Evolutionary conservation across 805 yeast species (phyloP).

Genomic region (Suhomyces pyralidae): DNA sequence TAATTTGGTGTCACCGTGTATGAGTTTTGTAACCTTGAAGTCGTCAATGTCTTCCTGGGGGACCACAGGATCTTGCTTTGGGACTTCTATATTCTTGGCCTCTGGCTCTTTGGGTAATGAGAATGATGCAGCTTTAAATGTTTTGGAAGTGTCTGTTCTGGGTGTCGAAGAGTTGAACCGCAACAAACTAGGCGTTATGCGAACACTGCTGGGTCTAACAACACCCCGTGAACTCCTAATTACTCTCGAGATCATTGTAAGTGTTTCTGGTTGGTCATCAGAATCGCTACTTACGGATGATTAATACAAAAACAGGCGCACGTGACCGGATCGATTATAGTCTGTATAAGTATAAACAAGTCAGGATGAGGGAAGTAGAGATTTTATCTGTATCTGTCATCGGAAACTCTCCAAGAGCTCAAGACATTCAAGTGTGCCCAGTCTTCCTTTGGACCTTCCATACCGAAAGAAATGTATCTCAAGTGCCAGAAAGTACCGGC

Average conservation of each 20-base stretch:
- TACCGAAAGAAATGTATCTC: constrained; percentile 41
- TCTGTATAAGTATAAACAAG: neutral
- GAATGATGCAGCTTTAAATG: constrained; percentile 5
- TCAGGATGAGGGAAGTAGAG: neutral
- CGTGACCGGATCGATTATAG: neutral
- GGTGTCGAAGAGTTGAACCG: neutral
- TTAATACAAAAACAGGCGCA: neutral
- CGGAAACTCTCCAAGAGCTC: constrained; percentile 40
- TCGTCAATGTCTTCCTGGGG: constrained; percentile 26
- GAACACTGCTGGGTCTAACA: neutral
- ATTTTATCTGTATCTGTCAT: constrained; percentile 30
- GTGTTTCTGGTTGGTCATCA: neutral
- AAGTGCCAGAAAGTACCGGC: constrained; percentile 42
- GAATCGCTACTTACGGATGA: neutral
- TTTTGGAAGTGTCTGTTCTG: neutral
- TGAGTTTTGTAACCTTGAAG: constrained; percentile 31
- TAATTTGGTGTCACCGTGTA: constrained; percentile 34
- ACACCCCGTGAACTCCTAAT: neutral
- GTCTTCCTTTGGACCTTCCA: constrained; percentile 42
- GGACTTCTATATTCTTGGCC: neutral
- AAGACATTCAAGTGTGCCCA: constrained; percentile 40
- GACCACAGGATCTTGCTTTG: constrained; percentile 5
- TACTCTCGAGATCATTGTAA: neutral
- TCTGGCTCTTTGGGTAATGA: neutral
- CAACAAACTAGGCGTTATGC: neutral